These are phyloP conservation scores for Colletotrichum sp. DNA, from an alignment of 2,329 filamentous ascomycete genomes.

Conservation along the genomic window DNA sequence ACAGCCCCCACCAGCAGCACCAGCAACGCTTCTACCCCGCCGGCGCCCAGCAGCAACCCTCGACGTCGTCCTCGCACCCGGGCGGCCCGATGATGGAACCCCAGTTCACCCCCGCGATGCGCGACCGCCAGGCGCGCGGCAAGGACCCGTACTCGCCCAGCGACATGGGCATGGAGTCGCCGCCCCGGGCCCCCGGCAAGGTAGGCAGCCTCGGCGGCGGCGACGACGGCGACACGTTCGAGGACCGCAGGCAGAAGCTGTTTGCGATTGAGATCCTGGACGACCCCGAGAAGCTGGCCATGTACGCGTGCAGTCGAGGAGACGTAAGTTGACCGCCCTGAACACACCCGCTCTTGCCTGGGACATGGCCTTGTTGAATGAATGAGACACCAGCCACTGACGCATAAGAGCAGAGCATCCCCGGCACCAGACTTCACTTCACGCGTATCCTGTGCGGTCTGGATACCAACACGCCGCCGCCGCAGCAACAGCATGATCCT, in stretches of 20 bases:
- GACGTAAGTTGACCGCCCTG: conserved; percentile 48
- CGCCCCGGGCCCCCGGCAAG: not conserved
- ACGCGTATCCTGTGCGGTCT: conserved; percentile 61
- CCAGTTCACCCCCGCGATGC: conserved; percentile 54
- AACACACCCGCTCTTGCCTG: not conserved
- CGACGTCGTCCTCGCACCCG: conserved; percentile 2
- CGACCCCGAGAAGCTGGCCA: conserved; percentile 63
- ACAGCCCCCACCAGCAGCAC: not conserved
- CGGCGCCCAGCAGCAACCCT: not conserved
- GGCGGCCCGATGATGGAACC: conserved; percentile 22
- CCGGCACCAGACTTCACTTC: conserved; percentile 61
- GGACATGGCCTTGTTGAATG: not conserved
- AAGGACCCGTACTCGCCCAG: conserved; percentile 55
- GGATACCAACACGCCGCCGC: conserved; percentile 30
- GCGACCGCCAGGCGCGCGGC: conserved; percentile 63
- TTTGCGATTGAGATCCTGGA: conserved; percentile 61
- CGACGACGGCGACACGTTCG: conserved; percentile 44
- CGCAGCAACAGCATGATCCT: conserved; percentile 12
- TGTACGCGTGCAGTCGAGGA: conserved; percentile 58
- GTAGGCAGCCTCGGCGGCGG: not conserved
- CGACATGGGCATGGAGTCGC: conserved; percentile 26
- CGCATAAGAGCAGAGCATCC: conserved; percentile 52
- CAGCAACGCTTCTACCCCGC: conserved; percentile 12
- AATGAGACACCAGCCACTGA: not conserved
- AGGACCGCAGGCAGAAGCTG: conserved; percentile 47